Evolutionary conservation across 2,329 filamentous ascomycete genomes (phyloP), one percentile per base, ranked within the genome.

Genomic region (Clarireedia monteithiana): DNA sequence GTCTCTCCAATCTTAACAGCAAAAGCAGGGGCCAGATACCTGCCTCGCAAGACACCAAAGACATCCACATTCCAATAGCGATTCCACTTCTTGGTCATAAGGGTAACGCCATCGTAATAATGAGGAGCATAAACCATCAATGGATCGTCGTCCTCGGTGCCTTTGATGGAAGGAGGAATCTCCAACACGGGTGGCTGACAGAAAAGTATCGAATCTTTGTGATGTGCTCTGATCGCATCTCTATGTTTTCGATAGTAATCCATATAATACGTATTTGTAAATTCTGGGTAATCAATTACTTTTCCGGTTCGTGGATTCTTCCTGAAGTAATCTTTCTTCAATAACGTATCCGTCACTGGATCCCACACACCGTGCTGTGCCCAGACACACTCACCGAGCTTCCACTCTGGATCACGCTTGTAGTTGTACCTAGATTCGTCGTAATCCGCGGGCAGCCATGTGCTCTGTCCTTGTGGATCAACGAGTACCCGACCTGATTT

Each of bases 71-170:
- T 99, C 88, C 94, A 99, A 15, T 87, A 84, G 40, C 91, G 87
- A 68, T 97, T 99, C 94, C 94, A 99, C 71, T 96, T 95, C 73
- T 99, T 99, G 12, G 90, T 97, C 80, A 99, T 88, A 4, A 99
- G 77, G 0, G 94, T 99, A 55, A 99, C 87, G 10, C 94, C 94
- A 65, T 99, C 94, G 70, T 99, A 99, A 69, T 89, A 99, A 72
- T 99, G 94, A 1, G 91, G 90, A 9, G 94, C 86, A 70, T 96
- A 97, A 2, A 91, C 88, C 81, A 97, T 86, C 60, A 86, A 89
- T 3, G 84, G 84, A 63, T 99, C 91, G 64, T 97, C 91, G 67
- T 97, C 92, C 27, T 79, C 75, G 0, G 91, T 96, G 12, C 85
- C 91, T 70, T 94, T 95, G 68, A 97, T 86, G 46, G 77, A 77